Percentiles rank a stretch among this genome's conserved stretches.
These are phyloP conservation scores for Cenchrus purpureus DNA, from an alignment of 176 grass and related monocot genomes.

Conservation along the genomic window DNA sequence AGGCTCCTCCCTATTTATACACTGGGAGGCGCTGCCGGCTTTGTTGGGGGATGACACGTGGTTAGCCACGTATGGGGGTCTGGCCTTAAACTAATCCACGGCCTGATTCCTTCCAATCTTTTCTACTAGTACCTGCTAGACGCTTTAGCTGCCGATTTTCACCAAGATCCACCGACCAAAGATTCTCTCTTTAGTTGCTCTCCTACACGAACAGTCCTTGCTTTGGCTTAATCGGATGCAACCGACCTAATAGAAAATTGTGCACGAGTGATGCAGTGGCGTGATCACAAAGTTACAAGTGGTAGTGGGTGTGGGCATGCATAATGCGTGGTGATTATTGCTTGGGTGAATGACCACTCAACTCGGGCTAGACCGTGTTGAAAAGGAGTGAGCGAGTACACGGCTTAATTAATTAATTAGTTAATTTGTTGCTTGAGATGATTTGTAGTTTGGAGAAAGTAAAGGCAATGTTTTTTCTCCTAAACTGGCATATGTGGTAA, in stretches of 20 bases:
- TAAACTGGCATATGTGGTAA: neutral
- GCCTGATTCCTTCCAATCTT: neutral
- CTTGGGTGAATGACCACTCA: neutral
- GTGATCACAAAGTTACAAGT: neutral
- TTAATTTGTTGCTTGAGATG: neutral
- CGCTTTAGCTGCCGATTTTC: neutral
- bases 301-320: neutral
- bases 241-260: neutral
- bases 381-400: neutral
- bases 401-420: neutral
- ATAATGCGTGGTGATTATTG: neutral
- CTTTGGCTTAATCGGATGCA: neutral
- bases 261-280: neutral
- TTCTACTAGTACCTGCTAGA: neutral
- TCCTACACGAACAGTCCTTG: neutral
- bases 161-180: constrained; percentile 8
- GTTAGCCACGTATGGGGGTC: neutral
- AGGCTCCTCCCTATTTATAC: neutral
- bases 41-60: neutral
- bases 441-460: neutral
- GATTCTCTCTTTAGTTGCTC: neutral
- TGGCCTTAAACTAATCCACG: neutral
- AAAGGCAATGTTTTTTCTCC: neutral
- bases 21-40: neutral
- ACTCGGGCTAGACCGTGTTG: neutral